Evolutionary conservation across 805 yeast genomes (phyloP), one percentile per base, ranked within the genome.

Genomic region (Tanozyma kutaoensis): DNA sequence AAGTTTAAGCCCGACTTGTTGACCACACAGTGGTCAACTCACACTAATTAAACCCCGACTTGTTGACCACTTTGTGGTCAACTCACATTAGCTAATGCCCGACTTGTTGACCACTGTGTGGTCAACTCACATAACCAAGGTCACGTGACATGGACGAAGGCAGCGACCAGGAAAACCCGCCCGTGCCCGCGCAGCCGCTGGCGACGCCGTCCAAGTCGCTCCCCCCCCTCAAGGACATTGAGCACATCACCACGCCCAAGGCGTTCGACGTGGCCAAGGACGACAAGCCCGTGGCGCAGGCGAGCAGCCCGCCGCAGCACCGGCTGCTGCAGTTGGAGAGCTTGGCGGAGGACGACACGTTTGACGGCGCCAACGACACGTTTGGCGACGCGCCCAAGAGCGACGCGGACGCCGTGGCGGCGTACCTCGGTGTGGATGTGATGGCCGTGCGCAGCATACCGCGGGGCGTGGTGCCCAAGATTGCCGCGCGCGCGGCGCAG

Each of bases 191-290:
- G 15, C 36, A 27, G 14, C 33, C 27, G n/a, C 35, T 52, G 30
- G 48, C 60, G 14, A 58, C 66, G 13, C 65, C 66, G 1, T 52
- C 50, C 46, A 58, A 58, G 33, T 40, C 48, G 15, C 45, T 59
- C 17, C 65, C 64, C 2, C 53, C 65, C 5, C 40, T 59, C 15
- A 59, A 59, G 35, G 64, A 58, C 28, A 58, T 59, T 12, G 66
- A 59, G 23, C 35, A 35, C 11, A 58, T 59, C 12, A 48, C 43
- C 7, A 59, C 66, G 1, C 66, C 66, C 2, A 58, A 58, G 26
- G 39, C 54, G 7, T 58, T 59, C 34, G 36, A 41, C 20, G 65
- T 59, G 13, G 65, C 66, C 12, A 50, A 42, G 33, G 66, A 58
- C 31, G 20, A 28, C n/a, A 30, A 35, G 8, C 30, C 28, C n/a